These are phyloP conservation scores for Olyra latifolia DNA, from an alignment of 176 grass and related monocot genomes.

Conservation along the genomic window DNA sequence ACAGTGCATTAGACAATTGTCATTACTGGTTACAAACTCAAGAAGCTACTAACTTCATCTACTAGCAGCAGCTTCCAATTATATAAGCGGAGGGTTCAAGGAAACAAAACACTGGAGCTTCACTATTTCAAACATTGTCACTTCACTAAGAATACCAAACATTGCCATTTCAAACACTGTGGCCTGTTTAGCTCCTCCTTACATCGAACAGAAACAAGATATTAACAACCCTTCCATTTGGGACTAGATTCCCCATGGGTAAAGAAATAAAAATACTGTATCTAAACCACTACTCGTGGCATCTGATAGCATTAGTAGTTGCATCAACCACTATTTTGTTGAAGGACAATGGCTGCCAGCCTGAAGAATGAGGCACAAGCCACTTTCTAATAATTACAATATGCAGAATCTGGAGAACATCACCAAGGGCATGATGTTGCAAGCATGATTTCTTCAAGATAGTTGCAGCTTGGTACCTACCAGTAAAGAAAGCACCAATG, in stretches of 20 bases:
- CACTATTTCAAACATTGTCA: background rate
- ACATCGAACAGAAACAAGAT: background rate
- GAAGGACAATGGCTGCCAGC: slow-evolving; percentile 87
- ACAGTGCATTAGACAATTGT: background rate
- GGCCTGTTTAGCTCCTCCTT: slow-evolving; percentile 11
- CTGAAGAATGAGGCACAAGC: slow-evolving; percentile 65
- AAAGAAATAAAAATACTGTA: background rate
- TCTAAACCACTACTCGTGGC: background rate
- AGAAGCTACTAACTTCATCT: background rate
- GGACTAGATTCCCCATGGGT: too few species aligned
- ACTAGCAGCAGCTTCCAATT: background rate
- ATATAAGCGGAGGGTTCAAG: background rate
- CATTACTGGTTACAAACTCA: background rate
- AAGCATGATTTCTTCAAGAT: slow-evolving; percentile 69
- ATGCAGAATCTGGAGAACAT: slow-evolving; percentile 79
- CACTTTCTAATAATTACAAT: slow-evolving; percentile 54
- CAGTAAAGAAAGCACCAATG: slow-evolving; percentile 23
- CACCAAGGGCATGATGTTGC: slow-evolving; percentile 56
- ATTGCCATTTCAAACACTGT: background rate
- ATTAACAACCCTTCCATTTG: background rate
- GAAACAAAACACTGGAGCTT: background rate
- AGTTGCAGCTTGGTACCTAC: slow-evolving; percentile 76
- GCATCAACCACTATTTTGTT: slow-evolving; percentile 29
- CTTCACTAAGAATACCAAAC: background rate
- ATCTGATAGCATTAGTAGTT: slow-evolving; percentile 24